A percentile compares a stretch with the other conserved stretches of the same genome.
Conservation (phyloP, 352 stramenopile genomes). For the Pythium angustatum region DNA sequence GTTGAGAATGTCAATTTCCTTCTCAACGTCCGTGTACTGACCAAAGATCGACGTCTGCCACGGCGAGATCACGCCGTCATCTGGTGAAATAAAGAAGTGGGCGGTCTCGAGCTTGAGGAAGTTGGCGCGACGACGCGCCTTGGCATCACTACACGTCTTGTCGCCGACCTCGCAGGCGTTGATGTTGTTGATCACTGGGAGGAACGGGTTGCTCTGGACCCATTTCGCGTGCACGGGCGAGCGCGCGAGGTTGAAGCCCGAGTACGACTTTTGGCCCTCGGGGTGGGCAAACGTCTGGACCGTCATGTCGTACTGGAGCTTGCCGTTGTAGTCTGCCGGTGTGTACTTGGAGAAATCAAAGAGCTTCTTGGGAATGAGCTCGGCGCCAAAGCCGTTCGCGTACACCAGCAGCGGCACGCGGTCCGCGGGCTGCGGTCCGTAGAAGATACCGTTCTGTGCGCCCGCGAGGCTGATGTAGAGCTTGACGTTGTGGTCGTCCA, state of each 20-base stretch:
- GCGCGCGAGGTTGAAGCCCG: constrained; percentile 27
- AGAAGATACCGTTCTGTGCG: constrained; percentile 58
- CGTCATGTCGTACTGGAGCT: constrained; percentile 41
- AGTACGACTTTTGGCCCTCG: constrained; percentile 35
- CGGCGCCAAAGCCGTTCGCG: constrained; percentile 30
- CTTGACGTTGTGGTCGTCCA: constrained; percentile 54
- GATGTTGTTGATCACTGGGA: constrained; percentile 41
- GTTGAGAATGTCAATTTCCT: constrained; percentile 26
- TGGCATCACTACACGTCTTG: constrained; percentile 1
- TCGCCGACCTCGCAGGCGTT: constrained; percentile 27
- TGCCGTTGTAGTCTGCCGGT: constrained; percentile 26
- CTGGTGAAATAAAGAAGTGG: constrained; percentile 42
- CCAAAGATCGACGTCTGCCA: constrained; percentile 42
- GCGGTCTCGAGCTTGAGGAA: constrained; percentile 28
- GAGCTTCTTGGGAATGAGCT: constrained; percentile 17
- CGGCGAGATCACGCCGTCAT: constrained; percentile 41
- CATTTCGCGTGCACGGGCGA: constrained; percentile 32
- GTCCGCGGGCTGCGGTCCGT: constrained; percentile 41
- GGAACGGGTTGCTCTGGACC: constrained; percentile 34
- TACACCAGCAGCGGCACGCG: constrained; percentile 35
- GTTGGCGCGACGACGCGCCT: constrained; percentile 39
- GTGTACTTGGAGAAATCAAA: constrained; percentile 43
- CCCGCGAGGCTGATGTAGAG: constrained; percentile 47
- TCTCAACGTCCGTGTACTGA: constrained; percentile 36
- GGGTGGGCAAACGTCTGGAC: constrained; percentile 28